Evolutionary conservation across 2,329 filamentous ascomycete genomes (phyloP).

Genomic region (Cordyceps militaris): DNA sequence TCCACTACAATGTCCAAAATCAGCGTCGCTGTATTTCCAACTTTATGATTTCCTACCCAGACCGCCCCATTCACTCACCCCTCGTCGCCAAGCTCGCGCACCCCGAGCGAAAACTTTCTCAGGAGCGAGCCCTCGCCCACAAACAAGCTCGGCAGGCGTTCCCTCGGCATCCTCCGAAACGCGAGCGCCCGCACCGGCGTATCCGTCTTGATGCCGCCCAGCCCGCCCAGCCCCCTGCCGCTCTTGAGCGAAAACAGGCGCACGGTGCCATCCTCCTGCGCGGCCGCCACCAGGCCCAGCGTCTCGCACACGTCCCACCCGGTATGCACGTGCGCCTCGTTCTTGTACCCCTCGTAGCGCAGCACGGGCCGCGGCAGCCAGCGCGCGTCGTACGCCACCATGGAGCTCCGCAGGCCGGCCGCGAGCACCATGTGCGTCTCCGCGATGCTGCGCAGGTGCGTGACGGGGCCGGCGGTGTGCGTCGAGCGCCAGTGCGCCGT

Average conservation of each 20-base stretch:
- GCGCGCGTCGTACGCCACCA: constrained; percentile 52
- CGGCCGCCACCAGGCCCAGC: constrained; percentile 46
- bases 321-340: constrained; percentile 39
- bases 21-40: no score
- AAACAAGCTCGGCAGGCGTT: constrained; percentile 41
- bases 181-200: constrained; percentile 35
- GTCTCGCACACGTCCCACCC: constrained; percentile 45
- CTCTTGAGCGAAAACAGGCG: constrained; percentile 41
- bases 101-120: constrained; percentile 39
- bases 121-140: constrained; percentile 32
- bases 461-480: constrained; percentile 33
- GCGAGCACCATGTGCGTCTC: constrained; percentile 42
- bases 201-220: constrained; percentile 20
- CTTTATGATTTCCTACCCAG: neutral
- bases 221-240: constrained; percentile 16
- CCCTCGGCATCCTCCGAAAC: constrained; percentile 39
- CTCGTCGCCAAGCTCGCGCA: constrained; percentile 27
- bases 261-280: constrained; percentile 43
- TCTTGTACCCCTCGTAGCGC: constrained; percentile 43
- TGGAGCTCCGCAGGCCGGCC: constrained; percentile 40
- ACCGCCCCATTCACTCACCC: constrained; percentile 15
- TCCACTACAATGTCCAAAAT: no score
- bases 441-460: constrained; percentile 44
- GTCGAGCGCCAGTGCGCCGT: constrained; percentile 25
- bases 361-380: constrained; percentile 36